phyloP scores from a whole-genome alignment of 176 grass and related monocot species.

The Rhipidocladum racemiflorum region DNA sequence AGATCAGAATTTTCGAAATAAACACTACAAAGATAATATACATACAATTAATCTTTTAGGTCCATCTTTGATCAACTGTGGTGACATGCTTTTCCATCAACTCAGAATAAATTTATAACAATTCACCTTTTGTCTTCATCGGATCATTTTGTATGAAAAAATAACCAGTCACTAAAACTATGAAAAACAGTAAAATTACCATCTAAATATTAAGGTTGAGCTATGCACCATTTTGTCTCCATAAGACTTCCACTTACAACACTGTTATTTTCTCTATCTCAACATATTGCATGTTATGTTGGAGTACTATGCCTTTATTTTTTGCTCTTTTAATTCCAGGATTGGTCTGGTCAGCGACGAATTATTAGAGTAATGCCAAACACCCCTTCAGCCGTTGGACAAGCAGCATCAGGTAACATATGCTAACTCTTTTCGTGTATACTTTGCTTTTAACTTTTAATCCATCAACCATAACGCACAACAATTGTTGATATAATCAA shows the following conservation, averaged over 20 bases:
- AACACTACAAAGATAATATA: not conserved
- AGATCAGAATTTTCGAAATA: not conserved
- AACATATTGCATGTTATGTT: not conserved
- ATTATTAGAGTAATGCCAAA: constrained; percentile 99
- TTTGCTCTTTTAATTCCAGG: constrained; percentile 43
- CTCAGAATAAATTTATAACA: not conserved
- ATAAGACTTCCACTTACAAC: not conserved
- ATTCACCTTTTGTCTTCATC: not conserved
- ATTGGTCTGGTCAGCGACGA: constrained; percentile 82
- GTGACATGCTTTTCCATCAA: not conserved
- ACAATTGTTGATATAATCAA: not conserved
- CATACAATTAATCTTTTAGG: not conserved
- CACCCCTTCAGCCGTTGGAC: constrained; percentile 89
- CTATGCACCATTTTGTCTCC: not conserved
- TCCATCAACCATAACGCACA: not conserved
- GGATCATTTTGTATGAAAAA: not conserved
- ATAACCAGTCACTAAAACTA: not conserved
- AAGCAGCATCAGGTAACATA: constrained; percentile 89
- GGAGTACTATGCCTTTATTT: not conserved
- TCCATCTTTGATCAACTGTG: not conserved
- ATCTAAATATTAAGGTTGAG: not conserved
- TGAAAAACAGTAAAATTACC: not conserved
- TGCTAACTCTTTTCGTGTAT: not conserved
- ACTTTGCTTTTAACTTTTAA: not conserved
- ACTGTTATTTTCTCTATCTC: not conserved